phyloP scores from a whole-genome alignment of 768 basidiomycete genomes.

The Lentinula raphanica region DNA sequence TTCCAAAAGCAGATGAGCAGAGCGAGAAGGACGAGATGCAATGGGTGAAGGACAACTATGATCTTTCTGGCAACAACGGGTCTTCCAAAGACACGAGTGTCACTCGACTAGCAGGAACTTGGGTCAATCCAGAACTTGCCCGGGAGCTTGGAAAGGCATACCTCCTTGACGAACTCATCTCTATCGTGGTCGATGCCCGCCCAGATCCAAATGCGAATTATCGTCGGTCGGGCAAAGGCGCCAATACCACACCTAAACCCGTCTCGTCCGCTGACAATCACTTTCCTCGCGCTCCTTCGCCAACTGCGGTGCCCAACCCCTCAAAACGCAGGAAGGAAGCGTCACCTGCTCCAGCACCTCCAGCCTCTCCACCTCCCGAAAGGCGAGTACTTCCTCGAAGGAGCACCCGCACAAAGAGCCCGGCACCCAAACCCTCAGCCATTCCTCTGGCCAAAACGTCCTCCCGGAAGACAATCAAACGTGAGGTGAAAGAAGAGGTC shows the following conservation, averaged over 20 bases:
- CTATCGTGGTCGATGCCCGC: constrained; percentile 58
- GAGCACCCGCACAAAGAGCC: constrained; percentile 38
- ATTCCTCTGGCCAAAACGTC: constrained; percentile 33
- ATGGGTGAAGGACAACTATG: constrained; percentile 79
- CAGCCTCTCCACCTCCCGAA: constrained; percentile 38
- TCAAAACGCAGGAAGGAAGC: constrained; percentile 66
- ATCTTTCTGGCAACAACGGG: constrained; percentile 74
- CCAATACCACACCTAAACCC: constrained; percentile 21
- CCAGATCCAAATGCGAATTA: constrained; percentile 80
- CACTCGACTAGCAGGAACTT: constrained; percentile 84
- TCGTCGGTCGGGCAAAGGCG: constrained; percentile 56
- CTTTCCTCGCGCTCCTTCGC: constrained; percentile 27
- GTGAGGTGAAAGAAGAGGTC: constrained; percentile 28
- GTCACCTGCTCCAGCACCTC: constrained; percentile 38
- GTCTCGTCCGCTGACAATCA: constrained; percentile 16
- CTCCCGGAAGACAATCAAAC: constrained; percentile 24
- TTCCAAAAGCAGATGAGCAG: constrained; percentile 71
- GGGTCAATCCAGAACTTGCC: constrained; percentile 70
- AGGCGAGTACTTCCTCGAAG: constrained; percentile 28
- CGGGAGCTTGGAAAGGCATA: constrained; percentile 66
- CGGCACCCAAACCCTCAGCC: constrained; percentile 28
- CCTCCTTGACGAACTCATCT: constrained; percentile 52
- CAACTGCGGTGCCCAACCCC: constrained; percentile 34
- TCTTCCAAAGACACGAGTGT: constrained; percentile 51
- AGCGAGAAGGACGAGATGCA: constrained; percentile 76